A percentile compares a stretch with the other conserved stretches of the same genome.
These are phyloP conservation scores for Hypoxylon intermedium DNA, from an alignment of 495 filamentous ascomycete genomes.

Conservation along the genomic window DNA sequence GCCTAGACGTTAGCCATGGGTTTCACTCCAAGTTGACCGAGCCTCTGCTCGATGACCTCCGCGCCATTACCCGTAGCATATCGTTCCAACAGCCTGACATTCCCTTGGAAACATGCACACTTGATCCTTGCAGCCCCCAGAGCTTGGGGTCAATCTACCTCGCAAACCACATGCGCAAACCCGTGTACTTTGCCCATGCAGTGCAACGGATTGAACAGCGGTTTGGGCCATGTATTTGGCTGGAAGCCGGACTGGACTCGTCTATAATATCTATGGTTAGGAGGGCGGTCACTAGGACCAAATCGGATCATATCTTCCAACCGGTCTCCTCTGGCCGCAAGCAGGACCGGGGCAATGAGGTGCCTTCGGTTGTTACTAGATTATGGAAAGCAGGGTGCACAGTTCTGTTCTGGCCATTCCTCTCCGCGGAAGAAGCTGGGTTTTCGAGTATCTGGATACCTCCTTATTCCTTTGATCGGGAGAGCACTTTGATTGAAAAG, in stretches of 20 bases:
- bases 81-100: conserved; percentile 34
- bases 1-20: conserved; percentile 47
- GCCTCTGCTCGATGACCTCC: conserved; percentile 36
- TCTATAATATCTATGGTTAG: conserved; percentile 40
- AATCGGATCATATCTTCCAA: too few species aligned
- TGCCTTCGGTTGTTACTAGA: too few species aligned
- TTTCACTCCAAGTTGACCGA: conserved; percentile 50
- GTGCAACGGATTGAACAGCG: conserved; percentile 30
- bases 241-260: conserved; percentile 42
- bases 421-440: too few species aligned
- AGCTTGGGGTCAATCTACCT: background rate
- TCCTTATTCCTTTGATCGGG: too few species aligned
- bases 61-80: conserved; percentile 22
- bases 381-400: background rate
- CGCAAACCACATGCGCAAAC: conserved; percentile 33
- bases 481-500: too few species aligned
- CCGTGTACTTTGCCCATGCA: conserved; percentile 41
- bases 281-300: conserved; percentile 1
- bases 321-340: too few species aligned
- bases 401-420: background rate
- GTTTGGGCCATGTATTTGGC: conserved; percentile 37
- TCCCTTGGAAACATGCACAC: conserved; percentile 38
- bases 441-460: too few species aligned
- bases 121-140: too few species aligned
- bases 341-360: too few species aligned